Evolutionary conservation across 768 basidiomycete genomes (phyloP).

Genomic region (Boletus huronensis): DNA sequence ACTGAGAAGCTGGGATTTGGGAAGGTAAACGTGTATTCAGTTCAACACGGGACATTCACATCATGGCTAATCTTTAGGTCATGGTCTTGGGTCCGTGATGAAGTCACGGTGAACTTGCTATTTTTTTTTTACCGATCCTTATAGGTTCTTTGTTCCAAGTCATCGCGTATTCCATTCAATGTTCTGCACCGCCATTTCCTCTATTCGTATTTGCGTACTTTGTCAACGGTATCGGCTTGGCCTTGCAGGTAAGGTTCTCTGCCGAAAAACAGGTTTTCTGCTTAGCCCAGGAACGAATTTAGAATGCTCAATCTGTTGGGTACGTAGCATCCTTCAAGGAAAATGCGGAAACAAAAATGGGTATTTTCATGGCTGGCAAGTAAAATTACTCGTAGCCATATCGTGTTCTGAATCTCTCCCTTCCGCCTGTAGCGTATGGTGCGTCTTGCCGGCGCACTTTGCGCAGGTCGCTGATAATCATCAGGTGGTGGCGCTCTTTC

Average conservation of each 20-base stretch:
- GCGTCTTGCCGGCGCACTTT: background rate
- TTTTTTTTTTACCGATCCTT: background rate
- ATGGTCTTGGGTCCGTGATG: slow-evolving; percentile 35
- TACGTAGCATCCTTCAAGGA: slow-evolving; percentile 58
- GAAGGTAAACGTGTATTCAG: slow-evolving; percentile 26
- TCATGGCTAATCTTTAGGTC: slow-evolving; percentile 27
- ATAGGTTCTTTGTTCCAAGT: slow-evolving; percentile 51
- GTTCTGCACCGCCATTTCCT: slow-evolving; percentile 61
- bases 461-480: background rate
- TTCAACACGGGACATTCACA: background rate
- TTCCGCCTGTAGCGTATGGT: slow-evolving; percentile 12
- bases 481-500: slow-evolving; percentile 47
- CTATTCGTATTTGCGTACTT: slow-evolving; percentile 49
- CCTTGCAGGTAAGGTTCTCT: slow-evolving; percentile 37
- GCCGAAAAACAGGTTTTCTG: background rate
- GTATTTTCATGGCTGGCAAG: slow-evolving; percentile 52
- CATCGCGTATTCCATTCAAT: slow-evolving; percentile 50
- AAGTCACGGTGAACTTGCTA: background rate
- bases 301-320: slow-evolving; percentile 74
- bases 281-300: background rate
- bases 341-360: slow-evolving; percentile 64
- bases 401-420: background rate
- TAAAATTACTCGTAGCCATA: background rate
- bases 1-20: slow-evolving; percentile 43
- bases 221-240: slow-evolving; percentile 49